phyloP scores from a whole-genome alignment of 129 eudicot species.

The Saussurea involucrata region DNA sequence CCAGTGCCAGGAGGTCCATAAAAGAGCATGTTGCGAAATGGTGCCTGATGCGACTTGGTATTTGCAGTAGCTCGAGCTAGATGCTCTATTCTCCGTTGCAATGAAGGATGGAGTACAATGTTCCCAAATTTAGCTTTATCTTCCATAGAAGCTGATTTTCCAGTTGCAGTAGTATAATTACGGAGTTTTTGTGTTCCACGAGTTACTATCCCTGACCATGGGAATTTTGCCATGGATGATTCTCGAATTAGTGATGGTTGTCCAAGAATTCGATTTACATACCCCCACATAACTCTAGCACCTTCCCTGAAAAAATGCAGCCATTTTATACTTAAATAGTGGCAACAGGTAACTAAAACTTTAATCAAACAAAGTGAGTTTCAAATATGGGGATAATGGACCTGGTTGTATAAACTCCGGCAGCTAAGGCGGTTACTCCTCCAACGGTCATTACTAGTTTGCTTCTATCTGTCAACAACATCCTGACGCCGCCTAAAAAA shows the following conservation, averaged over 20 bases:
- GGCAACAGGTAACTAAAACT: neutral
- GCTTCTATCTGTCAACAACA: slow-evolving; percentile 79
- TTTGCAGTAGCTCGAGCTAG: slow-evolving; percentile 96
- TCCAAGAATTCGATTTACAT: slow-evolving; percentile 88
- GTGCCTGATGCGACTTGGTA: slow-evolving; percentile 93
- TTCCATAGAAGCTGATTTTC: slow-evolving; percentile 36
- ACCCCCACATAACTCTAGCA: slow-evolving; percentile 94
- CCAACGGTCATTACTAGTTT: slow-evolving; percentile 87
- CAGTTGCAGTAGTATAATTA: slow-evolving; percentile 38
- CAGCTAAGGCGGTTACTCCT: slow-evolving; percentile 97
- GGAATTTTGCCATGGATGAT: slow-evolving; percentile 83
- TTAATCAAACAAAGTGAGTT: neutral
- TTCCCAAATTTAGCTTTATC: slow-evolving; percentile 57
- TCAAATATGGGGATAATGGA: slow-evolving; percentile 12
- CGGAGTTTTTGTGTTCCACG: slow-evolving; percentile 45
- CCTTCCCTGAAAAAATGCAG: slow-evolving; percentile 74
- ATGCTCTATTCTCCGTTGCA: slow-evolving; percentile 85
- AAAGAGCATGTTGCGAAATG: slow-evolving; percentile 97
- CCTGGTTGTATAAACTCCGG: slow-evolving; percentile 99
- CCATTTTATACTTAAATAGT: neutral
- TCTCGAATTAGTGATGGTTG: slow-evolving; percentile 98
- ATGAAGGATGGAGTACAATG: slow-evolving; percentile 84
- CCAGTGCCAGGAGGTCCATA: slow-evolving; percentile 99
- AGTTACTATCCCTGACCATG: slow-evolving; percentile 69
- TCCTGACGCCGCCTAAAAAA: slow-evolving; percentile 70